Conservation (phyloP, 306 rosid genomes). For the Cyclanthera cordifolia region DNA sequence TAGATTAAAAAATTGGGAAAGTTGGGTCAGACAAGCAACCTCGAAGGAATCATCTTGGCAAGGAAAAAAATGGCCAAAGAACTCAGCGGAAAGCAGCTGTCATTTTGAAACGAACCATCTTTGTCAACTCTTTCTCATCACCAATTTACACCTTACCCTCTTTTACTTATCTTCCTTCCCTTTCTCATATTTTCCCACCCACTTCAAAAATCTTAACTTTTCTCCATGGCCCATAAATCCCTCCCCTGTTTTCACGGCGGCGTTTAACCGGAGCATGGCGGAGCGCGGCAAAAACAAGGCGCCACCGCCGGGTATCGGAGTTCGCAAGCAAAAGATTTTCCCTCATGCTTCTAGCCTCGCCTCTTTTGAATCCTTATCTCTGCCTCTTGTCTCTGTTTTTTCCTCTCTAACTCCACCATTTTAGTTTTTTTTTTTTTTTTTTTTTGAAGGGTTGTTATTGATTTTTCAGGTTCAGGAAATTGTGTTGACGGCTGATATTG, state of each 20-base stretch:
- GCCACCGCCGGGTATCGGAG: background rate
- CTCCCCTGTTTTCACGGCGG: background rate
- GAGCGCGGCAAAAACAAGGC: background rate
- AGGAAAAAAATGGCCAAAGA: background rate
- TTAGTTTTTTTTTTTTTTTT: background rate
- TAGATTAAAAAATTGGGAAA: no score
- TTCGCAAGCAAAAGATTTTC: background rate
- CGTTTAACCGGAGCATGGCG: background rate
- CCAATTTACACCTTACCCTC: background rate
- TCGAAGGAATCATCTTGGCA: background rate
- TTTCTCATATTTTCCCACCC: background rate
- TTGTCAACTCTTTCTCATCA: constrained; percentile 11
- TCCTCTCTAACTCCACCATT: background rate
- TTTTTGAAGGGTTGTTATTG: background rate
- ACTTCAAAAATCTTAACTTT: background rate
- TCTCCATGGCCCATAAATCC: background rate
- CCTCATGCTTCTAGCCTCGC: constrained; percentile 12
- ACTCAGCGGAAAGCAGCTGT: constrained; percentile 8
- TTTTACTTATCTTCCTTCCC: background rate
- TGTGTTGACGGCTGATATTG: background rate
- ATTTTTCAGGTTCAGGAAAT: constrained; percentile 6
- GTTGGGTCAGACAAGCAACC: constrained; percentile 8
- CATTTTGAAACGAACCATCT: constrained; percentile 9
- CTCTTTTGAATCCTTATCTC: constrained; percentile 31
- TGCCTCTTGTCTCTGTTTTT: constrained; percentile 45